phyloP scores from a whole-genome alignment of 2,329 filamentous ascomycete species.

The Phialocephala subalpina region DNA sequence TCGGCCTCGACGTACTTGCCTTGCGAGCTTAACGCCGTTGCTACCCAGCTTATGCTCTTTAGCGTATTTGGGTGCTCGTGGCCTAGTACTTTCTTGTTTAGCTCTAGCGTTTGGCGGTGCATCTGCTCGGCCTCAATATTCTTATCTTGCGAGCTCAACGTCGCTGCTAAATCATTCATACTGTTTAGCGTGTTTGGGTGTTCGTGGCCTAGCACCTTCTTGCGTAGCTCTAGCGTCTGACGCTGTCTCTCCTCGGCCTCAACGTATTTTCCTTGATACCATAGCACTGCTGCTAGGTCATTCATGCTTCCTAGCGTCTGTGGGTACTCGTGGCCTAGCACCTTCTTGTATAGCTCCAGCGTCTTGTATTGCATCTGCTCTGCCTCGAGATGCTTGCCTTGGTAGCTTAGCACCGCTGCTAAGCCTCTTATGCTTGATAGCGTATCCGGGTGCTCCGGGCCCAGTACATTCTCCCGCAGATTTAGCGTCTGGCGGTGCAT shows the following conservation, averaged over 20 bases:
- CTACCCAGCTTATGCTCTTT: neutral
- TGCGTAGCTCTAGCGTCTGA: too few species aligned
- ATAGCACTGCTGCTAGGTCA: neutral
- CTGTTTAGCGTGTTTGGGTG: neutral
- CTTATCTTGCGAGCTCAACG: neutral
- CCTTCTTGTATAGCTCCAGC: neutral
- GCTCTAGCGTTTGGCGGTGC: neutral
- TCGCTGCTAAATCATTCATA: neutral
- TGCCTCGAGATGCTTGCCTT: too few species aligned
- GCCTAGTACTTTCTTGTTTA: neutral
- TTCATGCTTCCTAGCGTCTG: neutral
- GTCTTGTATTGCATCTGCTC: too few species aligned
- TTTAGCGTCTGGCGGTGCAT: too few species aligned
- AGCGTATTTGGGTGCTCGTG: constrained; percentile 1
- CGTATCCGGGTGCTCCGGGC: too few species aligned
- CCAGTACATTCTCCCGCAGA: too few species aligned
- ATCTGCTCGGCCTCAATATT: neutral
- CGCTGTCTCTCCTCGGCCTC: neutral
- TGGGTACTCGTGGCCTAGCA: neutral
- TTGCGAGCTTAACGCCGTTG: neutral
- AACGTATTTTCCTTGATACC: neutral
- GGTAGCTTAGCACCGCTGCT: too few species aligned
- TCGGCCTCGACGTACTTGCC: neutral
- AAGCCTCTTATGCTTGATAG: too few species aligned
- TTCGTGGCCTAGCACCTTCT: neutral